Conservation (phyloP, 2,329 filamentous ascomycete species). For the Colletotrichum shisoi region DNA sequence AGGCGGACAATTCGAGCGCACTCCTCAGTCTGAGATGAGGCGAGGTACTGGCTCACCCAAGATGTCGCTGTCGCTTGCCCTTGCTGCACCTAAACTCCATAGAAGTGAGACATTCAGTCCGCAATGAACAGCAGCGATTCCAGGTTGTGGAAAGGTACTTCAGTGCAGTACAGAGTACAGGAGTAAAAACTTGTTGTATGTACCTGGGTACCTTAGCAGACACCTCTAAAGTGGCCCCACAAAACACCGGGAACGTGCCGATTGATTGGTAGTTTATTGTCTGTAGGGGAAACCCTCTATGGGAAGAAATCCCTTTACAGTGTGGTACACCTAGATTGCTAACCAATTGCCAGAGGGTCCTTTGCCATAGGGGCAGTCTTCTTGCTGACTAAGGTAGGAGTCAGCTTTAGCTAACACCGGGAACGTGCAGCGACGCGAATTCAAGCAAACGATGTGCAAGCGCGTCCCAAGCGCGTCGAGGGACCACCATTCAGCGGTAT, state of each 20-base stretch:
- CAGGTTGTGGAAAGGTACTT: background rate
- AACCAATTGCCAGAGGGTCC: too few species aligned
- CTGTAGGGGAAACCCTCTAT: too few species aligned
- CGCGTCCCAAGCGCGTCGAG: constrained; percentile 34
- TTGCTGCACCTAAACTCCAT: background rate
- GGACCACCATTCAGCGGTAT: constrained; percentile 31
- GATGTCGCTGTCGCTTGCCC: background rate
- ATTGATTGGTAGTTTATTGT: too few species aligned
- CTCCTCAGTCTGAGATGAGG: background rate
- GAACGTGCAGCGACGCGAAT: constrained; percentile 32
- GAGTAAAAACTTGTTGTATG: too few species aligned
- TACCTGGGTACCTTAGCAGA: too few species aligned
- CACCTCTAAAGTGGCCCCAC: constrained; percentile 9
- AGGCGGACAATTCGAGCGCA: too few species aligned
- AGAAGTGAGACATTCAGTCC: background rate
- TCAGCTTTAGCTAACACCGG: too few species aligned
- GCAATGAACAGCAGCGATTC: constrained; percentile 13
- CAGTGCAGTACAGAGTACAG: too few species aligned
- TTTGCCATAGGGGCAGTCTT: too few species aligned
- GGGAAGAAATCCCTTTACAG: too few species aligned
- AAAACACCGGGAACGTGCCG: constrained; percentile 23
- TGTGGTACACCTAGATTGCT: too few species aligned
- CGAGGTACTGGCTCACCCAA: background rate
- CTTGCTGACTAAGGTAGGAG: too few species aligned
- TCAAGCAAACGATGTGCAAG: constrained; percentile 29